Base-by-base conservation (phyloP, 805 yeast species). In the Candida nemodendra region DNA sequence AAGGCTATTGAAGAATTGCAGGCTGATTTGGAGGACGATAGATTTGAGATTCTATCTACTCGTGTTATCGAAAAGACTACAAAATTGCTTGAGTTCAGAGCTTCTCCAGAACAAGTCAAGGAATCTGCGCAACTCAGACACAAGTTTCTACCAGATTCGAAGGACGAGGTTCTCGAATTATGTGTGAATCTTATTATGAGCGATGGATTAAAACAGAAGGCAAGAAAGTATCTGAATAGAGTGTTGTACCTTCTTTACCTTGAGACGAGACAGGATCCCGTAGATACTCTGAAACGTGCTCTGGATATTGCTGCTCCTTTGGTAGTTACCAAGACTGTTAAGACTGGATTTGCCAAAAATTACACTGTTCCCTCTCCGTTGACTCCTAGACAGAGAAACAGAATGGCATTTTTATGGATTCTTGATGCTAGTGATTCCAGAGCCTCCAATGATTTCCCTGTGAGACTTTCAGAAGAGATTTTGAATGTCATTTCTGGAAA, bases 331-430 rank as follows among this genome's bases (percentile, higher is more conserved):
- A 83, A 79, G 58, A 79, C 88, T 12, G 78, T 78, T 57, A 81
- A 80, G 54, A 88, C 93, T 3, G 93, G 93, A 41, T 83, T 83
- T 39, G 97, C 97, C 30, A 87, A 90, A 59, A 80, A 81, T 43
- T 74, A 76, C 42, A 73, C 80, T 27, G 82, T 87, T 34, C 99
- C 99, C 4, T 79, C 76, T 25, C 95, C 97, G 8, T 69, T 91
- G 54, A 79, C 77, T 34, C 79, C 78, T 53, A 80, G 88, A 64
- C 95, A 89, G 65, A 76, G 98, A 62, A 70, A 78, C 51, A 78
- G 96, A 63, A 78, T 77, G 54, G 96, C 98, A 2, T 85, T 95
- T 71, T 64, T 71, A 48, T 93, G 98, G 98, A 83, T 93, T 34
- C 63, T 89, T 38, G 96, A 87, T 43, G 88, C 95, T 15, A 77